A percentile compares a stretch with the other conserved stretches of the same genome.
Evolutionary conservation across 306 rosid species (phyloP).

Genomic region (Quercus variabilis): DNA sequence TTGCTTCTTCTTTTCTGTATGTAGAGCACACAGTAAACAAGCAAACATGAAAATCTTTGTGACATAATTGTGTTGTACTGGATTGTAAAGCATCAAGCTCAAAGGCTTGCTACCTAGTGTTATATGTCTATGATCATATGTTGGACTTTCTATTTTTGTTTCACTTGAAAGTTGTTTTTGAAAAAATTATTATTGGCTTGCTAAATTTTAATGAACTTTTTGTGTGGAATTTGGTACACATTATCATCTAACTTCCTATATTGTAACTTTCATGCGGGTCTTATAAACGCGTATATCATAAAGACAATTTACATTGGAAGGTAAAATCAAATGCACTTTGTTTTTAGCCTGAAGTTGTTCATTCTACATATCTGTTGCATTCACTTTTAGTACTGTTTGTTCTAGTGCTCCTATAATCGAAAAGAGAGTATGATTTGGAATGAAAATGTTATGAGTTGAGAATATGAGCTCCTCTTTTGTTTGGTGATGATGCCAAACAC

Average conservation of each 20-base stretch:
- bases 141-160: background rate
- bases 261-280: constrained; percentile 53
- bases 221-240: background rate
- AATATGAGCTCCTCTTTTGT: too few species aligned
- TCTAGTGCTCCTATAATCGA: too few species aligned
- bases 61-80: background rate
- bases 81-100: background rate
- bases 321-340: too few species aligned
- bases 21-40: background rate
- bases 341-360: too few species aligned
- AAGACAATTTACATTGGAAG: constrained; percentile 19
- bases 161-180: background rate
- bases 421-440: too few species aligned
- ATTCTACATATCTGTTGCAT: too few species aligned
- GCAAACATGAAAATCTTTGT: background rate
- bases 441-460: too few species aligned
- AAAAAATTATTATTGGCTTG: background rate
- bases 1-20: background rate
- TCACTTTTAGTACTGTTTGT: background rate
- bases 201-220: background rate
- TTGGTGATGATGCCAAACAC: too few species aligned
- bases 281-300: constrained; percentile 58
- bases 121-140: background rate
- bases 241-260: constrained; percentile 20
- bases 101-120: background rate